A percentile compares a stretch with the other conserved stretches of the same genome.
Conservation (phyloP, 495 filamentous ascomycete genomes). For the Umbilicaria muhlenbergii region DNA sequence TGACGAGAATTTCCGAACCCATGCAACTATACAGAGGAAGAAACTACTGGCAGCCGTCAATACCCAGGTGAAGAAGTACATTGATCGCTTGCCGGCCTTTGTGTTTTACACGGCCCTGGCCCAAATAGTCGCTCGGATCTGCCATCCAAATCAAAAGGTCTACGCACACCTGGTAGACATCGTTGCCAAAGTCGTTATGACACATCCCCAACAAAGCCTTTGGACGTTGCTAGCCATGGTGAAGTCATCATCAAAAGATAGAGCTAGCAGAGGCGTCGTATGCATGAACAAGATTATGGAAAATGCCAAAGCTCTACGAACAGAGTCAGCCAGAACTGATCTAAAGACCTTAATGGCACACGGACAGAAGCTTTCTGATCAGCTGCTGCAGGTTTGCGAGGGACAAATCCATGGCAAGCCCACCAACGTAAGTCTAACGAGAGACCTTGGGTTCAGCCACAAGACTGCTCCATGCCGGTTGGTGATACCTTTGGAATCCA, state of each 20-base stretch:
- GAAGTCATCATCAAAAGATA: constrained; percentile 36
- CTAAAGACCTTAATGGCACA: constrained; percentile 57
- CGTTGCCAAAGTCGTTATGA: constrained; percentile 63
- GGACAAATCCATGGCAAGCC: constrained; percentile 52
- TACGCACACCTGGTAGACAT: constrained; percentile 59
- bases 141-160: constrained; percentile 63
- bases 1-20: constrained; percentile 40
- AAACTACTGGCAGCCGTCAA: constrained; percentile 58
- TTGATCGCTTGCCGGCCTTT: constrained; percentile 64
- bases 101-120: constrained; percentile 84
- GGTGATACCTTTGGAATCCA: constrained; percentile 75
- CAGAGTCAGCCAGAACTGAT: constrained; percentile 29
- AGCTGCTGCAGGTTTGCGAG: constrained; percentile 68
- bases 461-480: constrained; percentile 66
- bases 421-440: constrained; percentile 52
- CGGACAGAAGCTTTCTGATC: constrained; percentile 70
- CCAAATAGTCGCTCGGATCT: constrained; percentile 84
- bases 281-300: constrained; percentile 27
- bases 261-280: constrained; percentile 27
- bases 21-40: constrained; percentile 38
- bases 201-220: constrained; percentile 78
- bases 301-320: constrained; percentile 28
- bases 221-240: constrained; percentile 83
- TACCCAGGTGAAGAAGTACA: constrained; percentile 53
- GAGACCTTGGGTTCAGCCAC: constrained; percentile 69